These are phyloP conservation scores for Musa schizocarpa DNA, from an alignment of 176 grass and related monocot species.

Conservation along the genomic window DNA sequence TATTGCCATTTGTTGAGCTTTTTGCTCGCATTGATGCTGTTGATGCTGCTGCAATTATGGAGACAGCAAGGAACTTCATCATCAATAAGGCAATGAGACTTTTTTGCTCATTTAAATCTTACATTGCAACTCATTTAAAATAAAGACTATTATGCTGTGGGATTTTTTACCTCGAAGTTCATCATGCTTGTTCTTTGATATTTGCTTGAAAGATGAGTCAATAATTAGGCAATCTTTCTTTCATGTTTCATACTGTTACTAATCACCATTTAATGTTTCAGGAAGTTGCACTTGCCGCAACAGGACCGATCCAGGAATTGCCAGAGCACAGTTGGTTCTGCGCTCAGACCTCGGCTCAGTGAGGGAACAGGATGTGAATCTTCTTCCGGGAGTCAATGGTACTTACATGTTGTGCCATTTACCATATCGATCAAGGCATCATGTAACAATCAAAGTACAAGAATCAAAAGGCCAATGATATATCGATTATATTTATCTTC, in stretches of 20 bases:
- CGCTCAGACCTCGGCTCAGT: slow-evolving; percentile 24
- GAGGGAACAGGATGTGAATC: not conserved
- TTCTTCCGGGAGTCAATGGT: not conserved
- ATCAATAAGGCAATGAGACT: slow-evolving; percentile 54
- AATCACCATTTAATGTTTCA: slow-evolving; percentile 18
- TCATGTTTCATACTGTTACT: not conserved
- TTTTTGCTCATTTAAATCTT: slow-evolving; percentile 5
- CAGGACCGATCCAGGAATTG: slow-evolving; percentile 51
- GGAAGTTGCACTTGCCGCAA: slow-evolving; percentile 74
- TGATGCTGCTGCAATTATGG: slow-evolving; percentile 63
- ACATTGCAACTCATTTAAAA: not conserved
- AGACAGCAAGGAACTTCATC: slow-evolving; percentile 77
- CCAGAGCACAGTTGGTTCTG: slow-evolving; percentile 85
- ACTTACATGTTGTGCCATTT: not conserved
- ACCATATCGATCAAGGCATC: not conserved
- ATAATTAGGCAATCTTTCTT: too few species aligned
- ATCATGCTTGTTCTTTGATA: slow-evolving; percentile 7
- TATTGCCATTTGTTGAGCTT: slow-evolving; percentile 77
- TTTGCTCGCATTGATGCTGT: slow-evolving; percentile 95
- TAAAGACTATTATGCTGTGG: not conserved
- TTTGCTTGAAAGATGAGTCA: not conserved
- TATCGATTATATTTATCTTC: not conserved
- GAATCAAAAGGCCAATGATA: not conserved
- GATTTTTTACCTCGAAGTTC: slow-evolving; percentile 9
- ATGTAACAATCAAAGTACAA: not conserved